Evolutionary conservation across 805 yeast genomes (phyloP).

Genomic region (Candida ficus): DNA sequence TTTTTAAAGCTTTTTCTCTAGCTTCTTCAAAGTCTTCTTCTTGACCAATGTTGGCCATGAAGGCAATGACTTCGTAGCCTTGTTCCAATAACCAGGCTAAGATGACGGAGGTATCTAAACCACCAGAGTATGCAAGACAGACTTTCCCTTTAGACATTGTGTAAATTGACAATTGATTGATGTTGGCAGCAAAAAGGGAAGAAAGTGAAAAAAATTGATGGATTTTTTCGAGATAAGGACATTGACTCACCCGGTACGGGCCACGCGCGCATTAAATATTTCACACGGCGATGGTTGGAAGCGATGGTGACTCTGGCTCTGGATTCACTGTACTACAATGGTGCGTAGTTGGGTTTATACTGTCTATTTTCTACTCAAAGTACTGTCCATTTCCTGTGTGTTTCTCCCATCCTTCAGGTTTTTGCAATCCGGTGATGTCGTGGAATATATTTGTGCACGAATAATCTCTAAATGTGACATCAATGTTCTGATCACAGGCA

Average conservation of each 20-base stretch:
- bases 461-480: conserved; percentile 69
- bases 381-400: conserved; percentile 26
- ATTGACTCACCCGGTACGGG: no score
- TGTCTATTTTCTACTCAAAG: conserved; percentile 2
- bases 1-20: conserved; percentile 88
- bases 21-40: conserved; percentile 99
- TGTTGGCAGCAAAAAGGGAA: neutral
- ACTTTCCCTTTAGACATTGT: conserved; percentile 96
- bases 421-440: conserved; percentile 45
- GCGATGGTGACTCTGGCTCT: no score
- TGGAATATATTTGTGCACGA: conserved; percentile 64
- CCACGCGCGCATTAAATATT: no score
- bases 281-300: no score
- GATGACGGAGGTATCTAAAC: conserved; percentile 96
- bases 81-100: conserved; percentile 97
- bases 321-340: no score
- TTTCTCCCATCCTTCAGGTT: conserved; percentile 66
- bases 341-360: no score
- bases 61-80: conserved; percentile 97
- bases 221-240: neutral
- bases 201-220: neutral
- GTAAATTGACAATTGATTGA: neutral
- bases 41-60: conserved; percentile 98
- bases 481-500: conserved; percentile 53
- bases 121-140: conserved; percentile 98